Evolutionary conservation across 768 basidiomycete species (phyloP), one percentile per base, ranked within the genome.

Genomic region (Gymnopilus junonius): DNA sequence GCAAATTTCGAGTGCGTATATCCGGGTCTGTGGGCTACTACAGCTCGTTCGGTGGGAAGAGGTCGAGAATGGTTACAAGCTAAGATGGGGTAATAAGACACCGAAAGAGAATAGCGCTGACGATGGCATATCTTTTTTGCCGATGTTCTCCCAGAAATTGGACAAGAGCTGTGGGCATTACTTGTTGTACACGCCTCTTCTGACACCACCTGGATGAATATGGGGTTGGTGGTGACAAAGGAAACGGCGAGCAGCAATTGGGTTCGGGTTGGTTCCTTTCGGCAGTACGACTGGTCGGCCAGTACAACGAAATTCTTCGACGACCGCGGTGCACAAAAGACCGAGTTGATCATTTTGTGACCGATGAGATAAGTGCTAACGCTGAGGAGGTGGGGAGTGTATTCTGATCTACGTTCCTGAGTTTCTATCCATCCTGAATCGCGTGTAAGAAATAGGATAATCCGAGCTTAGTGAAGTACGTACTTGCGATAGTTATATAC

Each of bases 41-140:
- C 23, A 37, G 29, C 27, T n/a, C 14, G 55, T 62, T 10, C 53
- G 61, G 11, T 62, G 54, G 61, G 61, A 62, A 10, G 27, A 23
- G 21, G 27, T 46, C n/a, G 45, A 46, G 27, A 46, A 46, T 21
- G 45, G 27, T 12, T 46, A 46, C 45, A 46, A 46, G 45, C 21
- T 46, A 21, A 46, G 45, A 21, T 46, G 45, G 45, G 45, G 45
- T 8, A 21, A 21, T 6, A 35, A 35, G 15, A 12, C 8, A 6
- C 45, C 45, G 15, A 8, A 46, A 21, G 27, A 46, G 27, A 23
- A 46, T 46, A 23, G 45, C 8, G 45, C 20, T 25, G 45, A 46
- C 21, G 45, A 46, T 46, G 12, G 12, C 10, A 46, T 46, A 46
- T 27, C 21, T 6, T 46, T 46, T 27, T 6, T 46, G 11, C 45